Evolutionary conservation across 2,329 filamentous ascomycete genomes (phyloP).

Genomic region (Zymoseptoria pseudotritici): DNA sequence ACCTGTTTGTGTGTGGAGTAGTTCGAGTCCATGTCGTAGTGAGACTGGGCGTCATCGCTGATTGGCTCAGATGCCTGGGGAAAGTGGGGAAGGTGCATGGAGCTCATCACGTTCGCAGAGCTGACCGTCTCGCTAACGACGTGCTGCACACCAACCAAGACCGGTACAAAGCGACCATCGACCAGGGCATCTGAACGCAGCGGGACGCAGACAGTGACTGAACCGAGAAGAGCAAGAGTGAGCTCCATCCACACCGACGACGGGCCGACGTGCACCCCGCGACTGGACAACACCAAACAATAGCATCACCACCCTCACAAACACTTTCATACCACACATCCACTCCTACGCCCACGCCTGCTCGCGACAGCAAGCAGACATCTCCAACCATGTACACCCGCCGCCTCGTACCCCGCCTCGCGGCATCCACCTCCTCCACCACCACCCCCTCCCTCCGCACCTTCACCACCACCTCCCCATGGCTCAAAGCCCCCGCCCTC

Average conservation of each 20-base stretch:
- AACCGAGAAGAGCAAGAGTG: not conserved
- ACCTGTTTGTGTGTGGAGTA: too few species aligned
- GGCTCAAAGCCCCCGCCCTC: conserved; percentile 59
- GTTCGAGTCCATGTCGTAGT: too few species aligned
- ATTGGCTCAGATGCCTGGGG: not conserved
- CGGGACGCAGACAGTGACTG: not conserved
- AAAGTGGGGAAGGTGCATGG: not conserved
- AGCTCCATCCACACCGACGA: not conserved
- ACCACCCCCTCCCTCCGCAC: conserved; percentile 6
- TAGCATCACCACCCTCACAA: not conserved
- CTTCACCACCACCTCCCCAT: conserved; percentile 5
- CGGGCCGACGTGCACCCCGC: not conserved
- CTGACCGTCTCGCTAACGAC: not conserved
- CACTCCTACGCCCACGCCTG: not conserved
- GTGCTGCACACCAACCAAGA: not conserved
- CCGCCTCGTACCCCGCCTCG: conserved; percentile 16
- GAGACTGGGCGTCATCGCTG: not conserved
- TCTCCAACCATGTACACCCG: conserved; percentile 16
- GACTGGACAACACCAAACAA: not conserved
- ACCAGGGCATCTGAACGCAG: not conserved
- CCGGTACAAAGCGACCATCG: not conserved
- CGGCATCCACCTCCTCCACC: conserved; percentile 7
- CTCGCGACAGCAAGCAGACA: conserved; percentile 1
- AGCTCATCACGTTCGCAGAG: not conserved
- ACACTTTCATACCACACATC: not conserved